A percentile compares a stretch with the other conserved stretches of the same genome.
These are phyloP conservation scores for Bryum argenteum DNA, from an alignment of 225 moss, liverwort and hornwort species.

Conservation along the genomic window DNA sequence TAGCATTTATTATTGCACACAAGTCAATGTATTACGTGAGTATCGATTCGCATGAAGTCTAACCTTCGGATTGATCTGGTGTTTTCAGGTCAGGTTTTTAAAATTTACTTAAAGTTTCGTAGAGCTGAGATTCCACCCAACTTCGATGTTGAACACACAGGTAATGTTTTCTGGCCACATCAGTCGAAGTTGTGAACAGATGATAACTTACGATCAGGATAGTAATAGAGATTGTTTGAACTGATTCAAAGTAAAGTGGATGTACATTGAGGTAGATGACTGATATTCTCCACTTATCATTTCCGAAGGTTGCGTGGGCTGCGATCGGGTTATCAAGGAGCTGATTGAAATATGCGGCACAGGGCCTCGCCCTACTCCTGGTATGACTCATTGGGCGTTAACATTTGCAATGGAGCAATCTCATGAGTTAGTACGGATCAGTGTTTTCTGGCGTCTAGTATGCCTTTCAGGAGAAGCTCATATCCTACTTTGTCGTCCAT, in stretches of 20 bases:
- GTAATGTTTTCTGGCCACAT: conserved; percentile 36
- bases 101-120: conserved; percentile 84
- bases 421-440: neutral
- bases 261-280: conserved; percentile 14
- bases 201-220: conserved; percentile 20
- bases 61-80: conserved; percentile 24
- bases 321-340: conserved; percentile 90
- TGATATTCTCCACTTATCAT: conserved; percentile 10
- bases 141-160: conserved; percentile 80
- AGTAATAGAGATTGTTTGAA: neutral
- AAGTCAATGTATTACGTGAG: neutral
- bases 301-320: conserved; percentile 84
- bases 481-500: neutral
- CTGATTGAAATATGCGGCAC: conserved; percentile 93
- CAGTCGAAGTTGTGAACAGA: conserved; percentile 16
- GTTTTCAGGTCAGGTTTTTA: conserved; percentile 74
- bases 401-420: conserved; percentile 4
- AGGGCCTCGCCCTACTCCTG: conserved; percentile 65
- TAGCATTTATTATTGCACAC: neutral
- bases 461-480: neutral
- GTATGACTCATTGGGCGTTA: conserved; percentile 19
- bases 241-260: neutral
- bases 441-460: neutral
- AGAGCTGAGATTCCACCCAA: conserved; percentile 92
- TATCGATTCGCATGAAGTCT: conserved; percentile 7